Base-by-base conservation (phyloP, 192 early-diverging fungal genomes). In the Kickxella alabastrina region DNA sequence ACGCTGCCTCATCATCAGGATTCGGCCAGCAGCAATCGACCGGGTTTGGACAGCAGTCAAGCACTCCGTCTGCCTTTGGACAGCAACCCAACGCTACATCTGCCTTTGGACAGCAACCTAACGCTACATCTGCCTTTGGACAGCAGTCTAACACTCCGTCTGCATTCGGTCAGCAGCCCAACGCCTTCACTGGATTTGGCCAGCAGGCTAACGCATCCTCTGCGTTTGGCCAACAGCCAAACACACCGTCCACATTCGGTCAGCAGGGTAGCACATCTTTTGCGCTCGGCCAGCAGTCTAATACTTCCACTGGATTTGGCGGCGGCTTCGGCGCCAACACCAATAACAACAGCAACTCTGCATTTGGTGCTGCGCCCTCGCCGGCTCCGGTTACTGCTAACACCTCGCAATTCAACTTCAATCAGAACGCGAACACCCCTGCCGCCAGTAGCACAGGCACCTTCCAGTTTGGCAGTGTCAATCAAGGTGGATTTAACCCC, bases 401-500 rank as follows among this genome's bases (percentile, higher is more conserved):
- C 12, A 46, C 50, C 12, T 17, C 62, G n/a, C 62, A 59, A 44
- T 66, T 65, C 34, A 40, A 22, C 10, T 73, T 73, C 61, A 55
- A 55, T 4, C 70, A 74, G 38, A 41, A 42, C 28, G 42, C 49
- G 8, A 32, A 46, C 10, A 37, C 51, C 6, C 38, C 63, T 15
- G 27, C 55, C 3, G 15, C 49, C 15, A 23, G 35, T 3, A 37
- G 43, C 43, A 12, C 24, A 3, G 57, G 52, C 2, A 51, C 57
- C 39, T 73, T 73, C 51, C 52, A 54, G 43, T 68, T 67, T 47
- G 43, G 43, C 13, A 38, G 35, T 17, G 54, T 49, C 26, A 44
- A 38, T 34, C 28, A 38, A 23, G 56, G 49, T 26, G 43, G 50
- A 29, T 26, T 38, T 18, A 43, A 36, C 10, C 40, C 40, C 17